phyloP scores from a whole-genome alignment of 495 filamentous ascomycete species.

The Penicillium parvum region DNA sequence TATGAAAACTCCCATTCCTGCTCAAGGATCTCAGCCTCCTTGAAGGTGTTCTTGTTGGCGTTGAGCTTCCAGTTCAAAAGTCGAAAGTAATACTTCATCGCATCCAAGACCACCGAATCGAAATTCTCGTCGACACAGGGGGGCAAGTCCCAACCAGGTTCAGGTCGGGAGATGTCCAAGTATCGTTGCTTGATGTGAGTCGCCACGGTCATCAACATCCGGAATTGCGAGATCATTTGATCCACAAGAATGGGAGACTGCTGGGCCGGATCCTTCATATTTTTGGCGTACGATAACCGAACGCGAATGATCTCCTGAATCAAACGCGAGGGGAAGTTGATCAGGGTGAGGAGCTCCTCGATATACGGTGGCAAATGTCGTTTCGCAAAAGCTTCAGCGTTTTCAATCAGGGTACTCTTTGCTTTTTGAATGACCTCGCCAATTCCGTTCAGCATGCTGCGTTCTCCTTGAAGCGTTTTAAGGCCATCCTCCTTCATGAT shows the following conservation, averaged over 20 bases:
- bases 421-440: slow-evolving; percentile 85
- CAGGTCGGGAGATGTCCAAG: slow-evolving; percentile 72
- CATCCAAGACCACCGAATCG: slow-evolving; percentile 90
- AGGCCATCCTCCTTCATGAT: slow-evolving; percentile 96
- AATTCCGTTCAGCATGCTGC: slow-evolving; percentile 80
- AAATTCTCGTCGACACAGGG: slow-evolving; percentile 97
- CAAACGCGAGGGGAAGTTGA: slow-evolving; percentile 92
- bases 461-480: slow-evolving; percentile 76
- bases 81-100: slow-evolving; percentile 94
- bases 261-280: slow-evolving; percentile 86
- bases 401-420: slow-evolving; percentile 84
- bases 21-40: slow-evolving; percentile 94
- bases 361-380: slow-evolving; percentile 95
- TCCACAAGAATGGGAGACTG: slow-evolving; percentile 88
- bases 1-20: slow-evolving; percentile 98
- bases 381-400: slow-evolving; percentile 78
- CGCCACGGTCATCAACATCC: slow-evolving; percentile 84
- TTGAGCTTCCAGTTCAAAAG: slow-evolving; percentile 96
- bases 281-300: slow-evolving; percentile 84
- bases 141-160: slow-evolving; percentile 91
- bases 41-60: slow-evolving; percentile 98
- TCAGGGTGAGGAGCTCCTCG: slow-evolving; percentile 89
- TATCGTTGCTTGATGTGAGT: slow-evolving; percentile 90
- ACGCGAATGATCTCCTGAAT: slow-evolving; percentile 96
- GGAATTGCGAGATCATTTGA: slow-evolving; percentile 95